Evolutionary conservation across 2,329 filamentous ascomycete species (phyloP).

Genomic region (Coleophoma eucalyptorum): DNA sequence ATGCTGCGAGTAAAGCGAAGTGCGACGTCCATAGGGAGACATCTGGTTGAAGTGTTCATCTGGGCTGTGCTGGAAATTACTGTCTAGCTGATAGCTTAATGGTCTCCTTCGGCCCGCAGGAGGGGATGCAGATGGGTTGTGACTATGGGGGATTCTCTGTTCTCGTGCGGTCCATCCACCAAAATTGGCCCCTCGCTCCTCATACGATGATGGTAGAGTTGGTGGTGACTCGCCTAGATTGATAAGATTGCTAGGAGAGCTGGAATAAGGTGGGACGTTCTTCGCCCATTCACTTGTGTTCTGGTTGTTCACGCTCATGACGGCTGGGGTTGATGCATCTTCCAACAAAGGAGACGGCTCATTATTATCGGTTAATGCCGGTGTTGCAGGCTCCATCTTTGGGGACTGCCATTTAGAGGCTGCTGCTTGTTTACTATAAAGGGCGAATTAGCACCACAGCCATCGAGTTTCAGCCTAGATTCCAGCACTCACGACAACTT

Average conservation of each 20-base stretch:
- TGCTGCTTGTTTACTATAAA: constrained; percentile 9
- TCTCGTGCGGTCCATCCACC: constrained; percentile 24
- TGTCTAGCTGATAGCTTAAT: constrained; percentile 46
- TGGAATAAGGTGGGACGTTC: constrained; percentile 34
- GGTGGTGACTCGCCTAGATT: constrained; percentile 41
- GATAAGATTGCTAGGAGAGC: constrained; percentile 36
- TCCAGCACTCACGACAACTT: constrained; percentile 23
- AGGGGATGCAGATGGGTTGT: constrained; percentile 25
- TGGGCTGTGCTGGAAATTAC: constrained; percentile 24
- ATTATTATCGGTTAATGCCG: constrained; percentile 16
- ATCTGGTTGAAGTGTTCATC: constrained; percentile 46
- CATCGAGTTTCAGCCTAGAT: not conserved
- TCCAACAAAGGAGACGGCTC: constrained; percentile 25
- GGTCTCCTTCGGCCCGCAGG: constrained; percentile 37
- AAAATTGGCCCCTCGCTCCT: constrained; percentile 21
- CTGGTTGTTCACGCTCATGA: constrained; percentile 19
- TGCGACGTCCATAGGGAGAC: constrained; percentile 37
- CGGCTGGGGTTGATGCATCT: constrained; percentile 23
- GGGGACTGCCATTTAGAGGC: constrained; percentile 17
- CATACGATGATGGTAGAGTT: constrained; percentile 27
- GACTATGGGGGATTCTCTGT: constrained; percentile 19
- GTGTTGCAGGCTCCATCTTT: constrained; percentile 19
- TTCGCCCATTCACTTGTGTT: constrained; percentile 40
- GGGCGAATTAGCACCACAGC: constrained; percentile 6
- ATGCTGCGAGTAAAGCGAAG: constrained; percentile 49